Percentiles rank a stretch among this genome's conserved stretches.
Conservation (phyloP, 2,329 filamentous ascomycete genomes). For the Metarhizium brunneum region DNA sequence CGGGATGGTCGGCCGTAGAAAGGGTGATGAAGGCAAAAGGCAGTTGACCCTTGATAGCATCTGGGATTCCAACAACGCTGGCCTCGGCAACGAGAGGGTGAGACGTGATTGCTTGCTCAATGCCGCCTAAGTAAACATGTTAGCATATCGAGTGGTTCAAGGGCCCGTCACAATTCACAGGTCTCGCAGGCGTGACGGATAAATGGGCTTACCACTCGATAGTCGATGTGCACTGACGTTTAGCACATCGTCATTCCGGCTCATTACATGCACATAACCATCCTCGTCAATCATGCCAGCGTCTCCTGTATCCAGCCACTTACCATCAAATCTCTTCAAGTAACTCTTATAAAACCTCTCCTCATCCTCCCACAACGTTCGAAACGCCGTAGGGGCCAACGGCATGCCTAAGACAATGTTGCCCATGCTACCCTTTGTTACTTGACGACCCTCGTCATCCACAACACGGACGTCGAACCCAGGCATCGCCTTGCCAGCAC, state of each 20-base stretch:
- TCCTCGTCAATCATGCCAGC: slow-evolving; percentile 77
- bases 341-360: slow-evolving; percentile 82
- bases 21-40: slow-evolving; percentile 79
- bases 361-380: slow-evolving; percentile 77
- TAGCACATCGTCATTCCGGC: slow-evolving; percentile 72
- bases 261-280: slow-evolving; percentile 57
- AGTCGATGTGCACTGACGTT: slow-evolving; percentile 93
- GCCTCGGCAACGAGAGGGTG: slow-evolving; percentile 74
- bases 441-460: slow-evolving; percentile 66
- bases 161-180: neutral
- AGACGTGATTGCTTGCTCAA: slow-evolving; percentile 83
- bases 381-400: slow-evolving; percentile 76
- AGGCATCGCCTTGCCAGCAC: slow-evolving; percentile 83
- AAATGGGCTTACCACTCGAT: slow-evolving; percentile 59
- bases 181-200: neutral
- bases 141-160: neutral
- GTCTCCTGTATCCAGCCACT: slow-evolving; percentile 87
- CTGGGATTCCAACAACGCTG: slow-evolving; percentile 78
- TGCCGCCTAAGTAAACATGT: slow-evolving; percentile 47
- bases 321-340: slow-evolving; percentile 68
- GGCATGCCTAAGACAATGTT: slow-evolving; percentile 84
- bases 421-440: slow-evolving; percentile 68
- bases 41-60: slow-evolving; percentile 78
- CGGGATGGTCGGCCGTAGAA: slow-evolving; percentile 35
- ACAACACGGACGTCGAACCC: slow-evolving; percentile 84